phyloP scores from a whole-genome alignment of 306 rosid genomes.

The Prunus kanzakura region DNA sequence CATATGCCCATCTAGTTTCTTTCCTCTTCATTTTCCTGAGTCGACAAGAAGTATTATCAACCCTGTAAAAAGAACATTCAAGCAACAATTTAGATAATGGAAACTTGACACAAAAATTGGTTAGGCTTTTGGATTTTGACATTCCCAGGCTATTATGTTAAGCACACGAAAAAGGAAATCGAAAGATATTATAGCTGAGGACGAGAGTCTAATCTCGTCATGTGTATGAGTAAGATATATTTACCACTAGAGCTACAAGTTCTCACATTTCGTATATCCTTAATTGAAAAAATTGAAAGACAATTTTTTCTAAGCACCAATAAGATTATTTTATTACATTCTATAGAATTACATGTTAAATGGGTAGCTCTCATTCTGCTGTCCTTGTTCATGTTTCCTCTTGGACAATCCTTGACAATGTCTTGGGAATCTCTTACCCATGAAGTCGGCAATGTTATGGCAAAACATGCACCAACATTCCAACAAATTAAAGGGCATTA shows the following conservation, averaged over 20 bases:
- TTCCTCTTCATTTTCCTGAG: not conserved
- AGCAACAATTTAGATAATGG: not conserved
- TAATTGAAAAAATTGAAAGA: not conserved
- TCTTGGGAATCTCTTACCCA: constrained; percentile 20
- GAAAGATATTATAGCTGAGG: not conserved
- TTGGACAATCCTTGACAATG: constrained; percentile 12
- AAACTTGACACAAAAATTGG: not conserved
- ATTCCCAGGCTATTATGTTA: not conserved
- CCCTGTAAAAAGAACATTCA: not conserved
- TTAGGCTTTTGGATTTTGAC: not conserved
- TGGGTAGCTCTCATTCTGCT: constrained; percentile 14
- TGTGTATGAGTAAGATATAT: not conserved
- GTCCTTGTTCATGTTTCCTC: constrained; percentile 2
- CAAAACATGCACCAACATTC: constrained; percentile 19
- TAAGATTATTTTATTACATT: not conserved
- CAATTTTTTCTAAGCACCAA: not conserved
- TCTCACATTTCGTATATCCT: not conserved
- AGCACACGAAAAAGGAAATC: not conserved
- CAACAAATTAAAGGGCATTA: constrained; percentile 24
- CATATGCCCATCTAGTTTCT: not conserved
- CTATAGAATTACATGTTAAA: not conserved
- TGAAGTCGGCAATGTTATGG: constrained; percentile 21
- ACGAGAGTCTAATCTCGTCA: not conserved
- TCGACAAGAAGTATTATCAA: not conserved
- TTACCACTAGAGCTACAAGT: not conserved